phyloP scores from a whole-genome alignment of 208 protist genomes.

The Wallacemonas sp. region DNA sequence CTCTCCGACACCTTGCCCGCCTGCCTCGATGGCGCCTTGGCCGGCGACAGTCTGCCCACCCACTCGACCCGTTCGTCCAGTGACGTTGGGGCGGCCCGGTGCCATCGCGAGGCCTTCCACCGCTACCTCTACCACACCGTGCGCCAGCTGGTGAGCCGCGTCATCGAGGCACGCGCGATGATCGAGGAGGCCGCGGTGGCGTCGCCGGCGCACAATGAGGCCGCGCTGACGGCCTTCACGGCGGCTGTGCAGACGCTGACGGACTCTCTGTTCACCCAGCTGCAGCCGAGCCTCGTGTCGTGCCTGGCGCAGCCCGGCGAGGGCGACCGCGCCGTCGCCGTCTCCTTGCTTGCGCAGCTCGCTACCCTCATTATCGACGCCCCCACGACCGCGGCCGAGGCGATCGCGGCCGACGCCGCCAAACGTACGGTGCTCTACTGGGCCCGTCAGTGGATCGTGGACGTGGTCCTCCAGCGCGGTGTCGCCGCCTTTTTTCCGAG shows the following conservation, averaged over 20 bases:
- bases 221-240: slow-evolving; percentile 19
- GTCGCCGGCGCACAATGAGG: slow-evolving; percentile 4
- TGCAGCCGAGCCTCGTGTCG: background rate
- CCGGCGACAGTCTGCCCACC: no score
- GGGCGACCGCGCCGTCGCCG: background rate
- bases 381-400: background rate
- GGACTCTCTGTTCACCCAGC: slow-evolving; percentile 8
- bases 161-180: background rate
- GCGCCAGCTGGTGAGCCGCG: slow-evolving; percentile 15
- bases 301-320: background rate
- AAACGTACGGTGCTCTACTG: background rate
- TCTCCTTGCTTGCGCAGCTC: slow-evolving; percentile 11
- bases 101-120: slow-evolving; percentile 16
- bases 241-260: background rate
- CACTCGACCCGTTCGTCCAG: no score
- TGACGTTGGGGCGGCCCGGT: background rate
- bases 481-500: background rate
- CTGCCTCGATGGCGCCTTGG: slow-evolving; percentile 9
- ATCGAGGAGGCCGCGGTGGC: background rate
- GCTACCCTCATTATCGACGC: slow-evolving; percentile 8
- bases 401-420: background rate
- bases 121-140: slow-evolving; percentile 11
- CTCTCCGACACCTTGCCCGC: slow-evolving; percentile 13
- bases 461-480: background rate
- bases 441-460: background rate